Conservation (phyloP, 176 grass and related monocot genomes). For the Cenchrus purpureus region DNA sequence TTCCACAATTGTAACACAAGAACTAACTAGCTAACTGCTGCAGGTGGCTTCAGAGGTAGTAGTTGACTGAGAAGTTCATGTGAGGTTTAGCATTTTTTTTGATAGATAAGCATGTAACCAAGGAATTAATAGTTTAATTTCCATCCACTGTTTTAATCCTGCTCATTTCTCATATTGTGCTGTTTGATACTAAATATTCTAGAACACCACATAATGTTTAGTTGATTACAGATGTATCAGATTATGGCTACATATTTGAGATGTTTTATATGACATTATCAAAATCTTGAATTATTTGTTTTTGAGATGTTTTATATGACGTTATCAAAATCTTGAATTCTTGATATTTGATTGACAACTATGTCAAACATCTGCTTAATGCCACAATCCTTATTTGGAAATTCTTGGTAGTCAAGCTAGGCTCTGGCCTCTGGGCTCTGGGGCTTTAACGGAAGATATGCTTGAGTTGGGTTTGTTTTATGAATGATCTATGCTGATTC, state of each 20-base stretch:
- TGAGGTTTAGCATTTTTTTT: background rate
- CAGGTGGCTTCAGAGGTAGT: background rate
- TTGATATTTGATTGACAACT: constrained; percentile 24
- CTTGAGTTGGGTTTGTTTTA: background rate
- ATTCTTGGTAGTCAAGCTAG: background rate
- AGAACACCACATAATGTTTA: background rate
- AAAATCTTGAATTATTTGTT: background rate
- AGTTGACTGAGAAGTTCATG: background rate
- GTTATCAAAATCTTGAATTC: background rate
- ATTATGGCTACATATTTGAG: constrained; percentile 19
- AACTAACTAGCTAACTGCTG: background rate
- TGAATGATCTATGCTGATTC: constrained; percentile 21
- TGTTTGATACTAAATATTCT: background rate
- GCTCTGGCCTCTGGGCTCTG: background rate
- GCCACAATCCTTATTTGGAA: constrained; percentile 2
- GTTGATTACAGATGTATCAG: background rate
- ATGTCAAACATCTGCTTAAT: constrained; percentile 25
- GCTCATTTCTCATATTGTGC: constrained; percentile 6
- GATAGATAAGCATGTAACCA: constrained; percentile 1
- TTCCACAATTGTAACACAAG: constrained; percentile 9
- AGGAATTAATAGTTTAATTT: background rate
- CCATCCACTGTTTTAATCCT: background rate
- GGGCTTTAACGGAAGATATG: constrained; percentile 14
- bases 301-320: constrained; percentile 4
- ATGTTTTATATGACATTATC: constrained; percentile 13